A percentile compares a stretch with the other conserved stretches of the same genome.
These are phyloP conservation scores for Myxozyma vanderwaltii DNA, from an alignment of 805 yeast species.

Conservation along the genomic window DNA sequence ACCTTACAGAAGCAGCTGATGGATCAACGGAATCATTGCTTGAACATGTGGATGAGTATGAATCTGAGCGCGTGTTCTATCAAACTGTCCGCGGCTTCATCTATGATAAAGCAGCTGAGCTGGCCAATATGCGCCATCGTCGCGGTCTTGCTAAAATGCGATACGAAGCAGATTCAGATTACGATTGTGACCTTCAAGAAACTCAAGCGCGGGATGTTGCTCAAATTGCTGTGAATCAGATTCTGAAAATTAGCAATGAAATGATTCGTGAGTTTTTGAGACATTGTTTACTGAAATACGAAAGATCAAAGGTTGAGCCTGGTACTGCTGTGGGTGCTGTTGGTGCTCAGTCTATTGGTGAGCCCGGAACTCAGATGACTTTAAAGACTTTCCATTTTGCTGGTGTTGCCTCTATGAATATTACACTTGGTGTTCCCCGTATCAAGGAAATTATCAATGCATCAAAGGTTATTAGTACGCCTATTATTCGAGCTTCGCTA, in stretches of 20 bases:
- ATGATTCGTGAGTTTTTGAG: conserved; percentile 68
- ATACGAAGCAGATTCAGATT: conserved; percentile 43
- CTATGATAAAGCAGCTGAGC: conserved; percentile 53
- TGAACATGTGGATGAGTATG: conserved; percentile 73
- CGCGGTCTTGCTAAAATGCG: conserved; percentile 54
- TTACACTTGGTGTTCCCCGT: conserved; percentile 98
- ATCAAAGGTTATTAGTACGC: conserved; percentile 90
- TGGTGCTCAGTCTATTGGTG: conserved; percentile 99
- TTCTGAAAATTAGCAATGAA: conserved; percentile 61
- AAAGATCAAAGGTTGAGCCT: conserved; percentile 91
- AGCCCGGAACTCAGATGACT: conserved; percentile 99
- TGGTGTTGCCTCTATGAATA: conserved; percentile 99
- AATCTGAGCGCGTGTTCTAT: conserved; percentile 86
- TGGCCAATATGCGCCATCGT: conserved; percentile 60
- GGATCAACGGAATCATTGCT: conserved; percentile 43
- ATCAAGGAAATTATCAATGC: conserved; percentile 98
- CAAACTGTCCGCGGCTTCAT: conserved; percentile 70
- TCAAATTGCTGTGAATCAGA: conserved; percentile 42
- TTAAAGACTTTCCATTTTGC: conserved; percentile 97
- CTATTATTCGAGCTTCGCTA: conserved; percentile 90
- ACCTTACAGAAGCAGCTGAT: conserved; percentile 20
- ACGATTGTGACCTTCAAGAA: conserved; percentile 46
- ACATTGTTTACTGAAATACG: conserved; percentile 78
- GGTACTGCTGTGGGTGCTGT: conserved; percentile 99
- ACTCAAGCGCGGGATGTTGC: conserved; percentile 43